These are phyloP conservation scores for Rhizopogon vinicolor DNA, from an alignment of 768 basidiomycete genomes.

Conservation along the genomic window DNA sequence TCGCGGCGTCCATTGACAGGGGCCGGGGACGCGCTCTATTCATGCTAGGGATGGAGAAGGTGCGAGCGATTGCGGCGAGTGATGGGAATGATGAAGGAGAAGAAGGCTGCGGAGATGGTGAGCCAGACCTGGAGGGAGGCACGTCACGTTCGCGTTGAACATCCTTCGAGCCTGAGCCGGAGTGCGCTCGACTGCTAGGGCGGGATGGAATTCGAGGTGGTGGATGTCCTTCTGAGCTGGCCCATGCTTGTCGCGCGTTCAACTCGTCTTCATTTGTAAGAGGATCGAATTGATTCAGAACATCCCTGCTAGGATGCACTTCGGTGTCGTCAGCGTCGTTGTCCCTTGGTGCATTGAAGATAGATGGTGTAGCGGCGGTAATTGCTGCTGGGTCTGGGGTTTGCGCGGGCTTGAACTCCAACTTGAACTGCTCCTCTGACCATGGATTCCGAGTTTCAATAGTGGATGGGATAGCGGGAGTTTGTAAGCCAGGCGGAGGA, in stretches of 20 bases:
- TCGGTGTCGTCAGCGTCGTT: constrained; percentile 6
- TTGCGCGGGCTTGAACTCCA: constrained; percentile 8
- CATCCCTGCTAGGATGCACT: constrained; percentile 26
- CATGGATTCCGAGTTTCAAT: constrained; percentile 13
- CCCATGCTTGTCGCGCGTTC: constrained; percentile 64
- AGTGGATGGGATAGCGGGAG: not conserved
- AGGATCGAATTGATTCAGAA: constrained; percentile 68
- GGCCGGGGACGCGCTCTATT: constrained; percentile 44
- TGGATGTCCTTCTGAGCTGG: constrained; percentile 55
- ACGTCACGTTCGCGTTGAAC: not conserved
- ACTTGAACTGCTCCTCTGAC: constrained; percentile 11
- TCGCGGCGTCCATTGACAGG: constrained; percentile 56
- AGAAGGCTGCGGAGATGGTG: constrained; percentile 18
- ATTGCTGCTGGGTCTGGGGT: constrained; percentile 42
- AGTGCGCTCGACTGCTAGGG: constrained; percentile 2
- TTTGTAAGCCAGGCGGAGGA: not conserved
- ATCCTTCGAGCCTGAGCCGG: constrained; percentile 8
- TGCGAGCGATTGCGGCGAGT: constrained; percentile 61
- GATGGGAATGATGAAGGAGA: constrained; percentile 46
- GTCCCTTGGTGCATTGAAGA: constrained; percentile 17
- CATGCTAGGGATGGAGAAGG: constrained; percentile 52
- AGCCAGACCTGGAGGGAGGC: constrained; percentile 12
- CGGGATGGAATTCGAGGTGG: constrained; percentile 36
- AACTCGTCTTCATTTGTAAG: constrained; percentile 52
- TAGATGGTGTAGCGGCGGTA: constrained; percentile 36